Evolutionary conservation across 1,139 yeast species (phyloP).

Genomic region (Pichia kudriavzevii): DNA sequence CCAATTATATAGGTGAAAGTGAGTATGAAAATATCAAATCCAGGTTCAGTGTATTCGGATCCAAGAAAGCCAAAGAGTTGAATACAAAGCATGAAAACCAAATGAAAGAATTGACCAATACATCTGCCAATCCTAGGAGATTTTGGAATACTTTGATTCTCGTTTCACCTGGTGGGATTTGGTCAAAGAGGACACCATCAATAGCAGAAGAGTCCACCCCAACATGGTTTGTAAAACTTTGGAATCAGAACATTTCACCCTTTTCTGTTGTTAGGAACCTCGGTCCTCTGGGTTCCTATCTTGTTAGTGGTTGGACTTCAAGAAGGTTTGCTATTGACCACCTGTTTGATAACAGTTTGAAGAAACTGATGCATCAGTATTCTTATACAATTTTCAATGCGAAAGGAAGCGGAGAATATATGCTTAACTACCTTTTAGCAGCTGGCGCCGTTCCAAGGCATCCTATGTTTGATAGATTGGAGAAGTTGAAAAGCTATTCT

Average conservation of each 20-base stretch:
- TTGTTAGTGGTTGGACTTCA: conserved; percentile 73
- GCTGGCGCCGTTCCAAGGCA: conserved; percentile 71
- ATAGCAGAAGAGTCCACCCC: conserved; percentile 36
- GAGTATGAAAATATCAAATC: conserved; percentile 11
- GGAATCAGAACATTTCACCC: conserved; percentile 70
- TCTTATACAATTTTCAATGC: conserved; percentile 65
- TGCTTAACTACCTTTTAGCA: conserved; percentile 57
- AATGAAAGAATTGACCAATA: conserved; percentile 3
- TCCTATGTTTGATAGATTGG: conserved; percentile 44
- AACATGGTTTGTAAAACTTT: conserved; percentile 52
- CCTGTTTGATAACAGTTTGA: conserved; percentile 29
- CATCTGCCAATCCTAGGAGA: conserved; percentile 21
- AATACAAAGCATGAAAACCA: conserved; percentile 6
- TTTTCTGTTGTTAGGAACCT: conserved; percentile 57
- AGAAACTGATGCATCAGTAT: conserved; percentile 48
- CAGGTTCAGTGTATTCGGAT: conserved; percentile 2
- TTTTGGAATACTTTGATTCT: conserved; percentile 39
- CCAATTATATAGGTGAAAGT: conserved; percentile 7
- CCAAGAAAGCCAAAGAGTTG: background rate
- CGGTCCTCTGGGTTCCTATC: conserved; percentile 59
- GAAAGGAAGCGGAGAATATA: conserved; percentile 70
- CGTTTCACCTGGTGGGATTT: conserved; percentile 63
- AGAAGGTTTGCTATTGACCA: conserved; percentile 48
- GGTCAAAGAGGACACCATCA: conserved; percentile 24
- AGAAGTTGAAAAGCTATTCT: conserved; percentile 25